Conservation (phyloP, 176 grass and related monocot genomes). For the Triticum timopheevii region DNA sequence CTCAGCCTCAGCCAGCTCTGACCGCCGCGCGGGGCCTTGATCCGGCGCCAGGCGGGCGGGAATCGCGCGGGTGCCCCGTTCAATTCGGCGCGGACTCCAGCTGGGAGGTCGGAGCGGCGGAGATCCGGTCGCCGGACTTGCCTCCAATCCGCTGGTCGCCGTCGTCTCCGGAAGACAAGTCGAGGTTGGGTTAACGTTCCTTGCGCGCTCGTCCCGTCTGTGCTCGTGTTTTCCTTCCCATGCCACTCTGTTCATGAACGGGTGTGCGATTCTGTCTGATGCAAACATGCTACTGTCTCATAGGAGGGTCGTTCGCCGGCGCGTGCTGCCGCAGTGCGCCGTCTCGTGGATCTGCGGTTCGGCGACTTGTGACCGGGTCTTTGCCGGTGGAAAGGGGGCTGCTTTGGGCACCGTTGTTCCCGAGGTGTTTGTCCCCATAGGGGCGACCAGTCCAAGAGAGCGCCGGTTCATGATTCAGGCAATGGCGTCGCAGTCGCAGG, state of each 20-base stretch:
- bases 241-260: background rate
- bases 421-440: conserved; percentile 6
- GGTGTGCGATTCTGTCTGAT: background rate
- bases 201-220: background rate
- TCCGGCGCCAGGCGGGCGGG: background rate
- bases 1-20: background rate
- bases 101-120: background rate
- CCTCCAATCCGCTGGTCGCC: background rate
- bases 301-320: background rate
- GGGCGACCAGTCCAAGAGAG: conserved; percentile 2
- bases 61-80: background rate
- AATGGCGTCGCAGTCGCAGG: conserved; percentile 55
- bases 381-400: background rate
- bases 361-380: background rate
- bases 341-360: conserved; percentile 1
- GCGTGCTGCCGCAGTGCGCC: background rate
- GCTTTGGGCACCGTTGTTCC: background rate
- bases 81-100: background rate
- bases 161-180: background rate
- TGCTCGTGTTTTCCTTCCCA: background rate
- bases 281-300: background rate
- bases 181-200: background rate
- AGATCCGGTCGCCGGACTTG: background rate
- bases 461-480: conserved; percentile 37
- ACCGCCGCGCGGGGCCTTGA: background rate